phyloP scores from a whole-genome alignment of 345 rosid species.

The Murraya paniculata region DNA sequence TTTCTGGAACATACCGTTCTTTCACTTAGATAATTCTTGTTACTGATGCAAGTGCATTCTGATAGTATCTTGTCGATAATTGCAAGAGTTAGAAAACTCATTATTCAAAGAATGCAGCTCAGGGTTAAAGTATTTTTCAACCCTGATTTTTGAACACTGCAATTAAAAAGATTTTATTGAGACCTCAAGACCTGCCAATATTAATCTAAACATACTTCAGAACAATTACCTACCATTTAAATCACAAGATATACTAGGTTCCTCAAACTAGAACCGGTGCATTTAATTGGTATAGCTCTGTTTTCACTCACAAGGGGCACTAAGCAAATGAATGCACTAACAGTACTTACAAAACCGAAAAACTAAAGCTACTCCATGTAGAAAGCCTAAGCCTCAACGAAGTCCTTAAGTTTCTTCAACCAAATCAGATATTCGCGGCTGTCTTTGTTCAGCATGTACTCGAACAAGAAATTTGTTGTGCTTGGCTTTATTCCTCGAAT shows the following conservation, averaged over 20 bases:
- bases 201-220: not conserved
- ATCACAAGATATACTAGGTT: not conserved
- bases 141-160: not conserved
- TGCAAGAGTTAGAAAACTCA: not conserved
- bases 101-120: no score
- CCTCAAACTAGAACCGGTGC: not conserved
- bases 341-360: not conserved
- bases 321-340: not conserved
- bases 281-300: not conserved
- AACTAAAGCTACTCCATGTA: not conserved
- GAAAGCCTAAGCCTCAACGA: slow-evolving; percentile 44
- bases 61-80: not conserved
- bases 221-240: not conserved
- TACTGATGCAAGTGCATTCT: no score
- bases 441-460: slow-evolving; percentile 90
- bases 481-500: slow-evolving; percentile 75
- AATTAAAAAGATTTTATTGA: not conserved
- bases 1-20: not conserved
- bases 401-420: slow-evolving; percentile 72
- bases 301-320: no score
- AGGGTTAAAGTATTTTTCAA: not conserved
- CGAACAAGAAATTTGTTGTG: slow-evolving; percentile 79
- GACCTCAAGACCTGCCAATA: not conserved
- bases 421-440: slow-evolving; percentile 60
- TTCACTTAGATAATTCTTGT: not conserved